These are phyloP conservation scores for Oryza meridionalis DNA, from an alignment of 176 grass and related monocot species.

Conservation along the genomic window DNA sequence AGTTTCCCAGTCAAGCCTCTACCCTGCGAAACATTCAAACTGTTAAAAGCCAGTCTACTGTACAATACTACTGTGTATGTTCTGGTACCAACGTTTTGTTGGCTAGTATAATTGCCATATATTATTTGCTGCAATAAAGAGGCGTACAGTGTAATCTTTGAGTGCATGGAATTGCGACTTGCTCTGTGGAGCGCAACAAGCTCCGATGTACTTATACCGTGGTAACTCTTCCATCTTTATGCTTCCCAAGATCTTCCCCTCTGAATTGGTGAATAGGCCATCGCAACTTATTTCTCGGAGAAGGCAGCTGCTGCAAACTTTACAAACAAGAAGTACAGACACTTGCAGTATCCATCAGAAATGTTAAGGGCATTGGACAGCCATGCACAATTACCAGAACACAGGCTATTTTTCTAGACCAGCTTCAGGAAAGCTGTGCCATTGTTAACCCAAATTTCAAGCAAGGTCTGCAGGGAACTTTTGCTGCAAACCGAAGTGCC, in stretches of 20 bases:
- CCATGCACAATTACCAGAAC: slow-evolving; percentile 23
- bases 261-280: background rate
- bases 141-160: slow-evolving; percentile 26
- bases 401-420: background rate
- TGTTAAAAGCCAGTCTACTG: background rate
- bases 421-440: slow-evolving; percentile 6
- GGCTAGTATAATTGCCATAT: slow-evolving; percentile 13
- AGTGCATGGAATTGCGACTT: slow-evolving; percentile 22
- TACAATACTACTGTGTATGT: background rate
- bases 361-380: slow-evolving; percentile 7
- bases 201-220: background rate
- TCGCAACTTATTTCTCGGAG: slow-evolving; percentile 26
- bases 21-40: background rate
- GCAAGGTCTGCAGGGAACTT: background rate
- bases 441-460: background rate
- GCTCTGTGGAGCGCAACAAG: background rate
- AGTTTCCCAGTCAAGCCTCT: background rate
- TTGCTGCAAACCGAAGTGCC: background rate
- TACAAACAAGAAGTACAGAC: slow-evolving; percentile 20
- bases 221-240: slow-evolving; percentile 28
- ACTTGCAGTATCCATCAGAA: slow-evolving; percentile 34
- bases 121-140: background rate
- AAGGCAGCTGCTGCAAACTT: slow-evolving; percentile 41
- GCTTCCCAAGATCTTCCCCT: slow-evolving; percentile 32
- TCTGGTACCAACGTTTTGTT: slow-evolving; percentile 11